Conservation (phyloP, 805 yeast genomes). For the Clavispora carvajalis region DNA sequence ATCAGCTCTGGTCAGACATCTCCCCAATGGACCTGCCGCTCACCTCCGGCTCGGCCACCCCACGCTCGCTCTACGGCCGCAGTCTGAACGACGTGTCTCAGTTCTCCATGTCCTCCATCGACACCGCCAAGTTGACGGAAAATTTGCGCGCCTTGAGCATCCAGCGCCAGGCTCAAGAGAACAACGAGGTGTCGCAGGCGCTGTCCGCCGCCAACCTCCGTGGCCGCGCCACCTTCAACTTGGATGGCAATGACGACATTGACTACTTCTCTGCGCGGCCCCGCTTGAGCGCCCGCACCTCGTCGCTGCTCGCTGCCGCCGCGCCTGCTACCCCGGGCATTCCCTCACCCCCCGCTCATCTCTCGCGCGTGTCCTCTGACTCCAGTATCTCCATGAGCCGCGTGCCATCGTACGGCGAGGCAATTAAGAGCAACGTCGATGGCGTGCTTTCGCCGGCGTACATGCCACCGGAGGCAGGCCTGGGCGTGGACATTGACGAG, state of each 20-base stretch:
- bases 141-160: conserved; percentile 47
- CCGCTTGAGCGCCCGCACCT: background rate
- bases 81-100: conserved; percentile 13
- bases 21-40: conserved; percentile 45
- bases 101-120: conserved; percentile 35
- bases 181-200: conserved; percentile 10
- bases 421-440: conserved; percentile 51
- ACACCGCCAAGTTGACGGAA: conserved; percentile 41
- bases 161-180: conserved; percentile 42
- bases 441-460: conserved; percentile 70
- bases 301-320: background rate
- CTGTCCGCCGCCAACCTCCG: conserved; percentile 15
- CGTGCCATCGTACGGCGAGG: conserved; percentile 84
- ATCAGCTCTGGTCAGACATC: conserved; percentile 68
- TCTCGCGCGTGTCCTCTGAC: conserved; percentile 56
- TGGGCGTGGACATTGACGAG: conserved; percentile 30
- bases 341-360: conserved; percentile 49
- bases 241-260: conserved; percentile 25
- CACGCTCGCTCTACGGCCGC: conserved; percentile 18
- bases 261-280: conserved; percentile 32
- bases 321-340: conserved; percentile 31
- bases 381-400: conserved; percentile 40
- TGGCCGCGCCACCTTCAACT: conserved; percentile 30
- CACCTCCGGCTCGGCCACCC: conserved; percentile 38
- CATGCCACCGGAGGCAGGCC: conserved; percentile 44